Conservation (phyloP, 2,329 filamentous ascomycete genomes). For the Cercospora citrullina region DNA sequence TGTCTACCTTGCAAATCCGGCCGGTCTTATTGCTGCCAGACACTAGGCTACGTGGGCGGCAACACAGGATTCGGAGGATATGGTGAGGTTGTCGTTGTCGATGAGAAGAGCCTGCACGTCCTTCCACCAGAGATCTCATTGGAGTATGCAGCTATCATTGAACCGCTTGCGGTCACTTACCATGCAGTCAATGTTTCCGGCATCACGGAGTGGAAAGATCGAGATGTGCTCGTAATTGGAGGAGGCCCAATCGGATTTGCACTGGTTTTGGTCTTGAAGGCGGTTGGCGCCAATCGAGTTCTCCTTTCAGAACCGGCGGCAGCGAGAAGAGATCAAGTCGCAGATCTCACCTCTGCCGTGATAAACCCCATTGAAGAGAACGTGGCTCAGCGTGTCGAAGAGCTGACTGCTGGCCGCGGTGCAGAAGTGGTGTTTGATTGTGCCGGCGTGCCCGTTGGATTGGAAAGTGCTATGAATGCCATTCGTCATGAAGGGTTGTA, state of each 20-base stretch:
- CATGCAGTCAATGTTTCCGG: slow-evolving; percentile 27
- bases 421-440: slow-evolving; percentile 32
- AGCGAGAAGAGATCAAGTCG: slow-evolving; percentile 21
- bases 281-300: slow-evolving; percentile 20
- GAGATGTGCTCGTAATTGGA: slow-evolving; percentile 27
- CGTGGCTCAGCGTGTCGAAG: slow-evolving; percentile 22
- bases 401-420: slow-evolving; percentile 20
- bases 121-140: slow-evolving; percentile 24
- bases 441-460: slow-evolving; percentile 22
- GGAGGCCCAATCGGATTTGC: slow-evolving; percentile 31
- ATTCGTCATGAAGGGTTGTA: slow-evolving; percentile 25
- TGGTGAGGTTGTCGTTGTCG: slow-evolving; percentile 23
- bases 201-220: slow-evolving; percentile 19
- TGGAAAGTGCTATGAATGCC: slow-evolving; percentile 28
- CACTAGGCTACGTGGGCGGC: slow-evolving; percentile 28
- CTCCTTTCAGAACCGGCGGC: slow-evolving; percentile 27
- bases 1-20: slow-evolving; percentile 25
- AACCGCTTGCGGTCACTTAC: slow-evolving; percentile 28
- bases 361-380: slow-evolving; percentile 28
- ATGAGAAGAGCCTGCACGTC: slow-evolving; percentile 17
- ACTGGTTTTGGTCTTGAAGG: slow-evolving; percentile 25
- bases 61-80: slow-evolving; percentile 29
- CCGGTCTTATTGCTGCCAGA: slow-evolving; percentile 21
- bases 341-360: slow-evolving; percentile 18
- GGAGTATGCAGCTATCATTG: slow-evolving; percentile 28